Base-by-base conservation (phyloP, 176 grass and related monocot species). In the Canna indica region DNA sequence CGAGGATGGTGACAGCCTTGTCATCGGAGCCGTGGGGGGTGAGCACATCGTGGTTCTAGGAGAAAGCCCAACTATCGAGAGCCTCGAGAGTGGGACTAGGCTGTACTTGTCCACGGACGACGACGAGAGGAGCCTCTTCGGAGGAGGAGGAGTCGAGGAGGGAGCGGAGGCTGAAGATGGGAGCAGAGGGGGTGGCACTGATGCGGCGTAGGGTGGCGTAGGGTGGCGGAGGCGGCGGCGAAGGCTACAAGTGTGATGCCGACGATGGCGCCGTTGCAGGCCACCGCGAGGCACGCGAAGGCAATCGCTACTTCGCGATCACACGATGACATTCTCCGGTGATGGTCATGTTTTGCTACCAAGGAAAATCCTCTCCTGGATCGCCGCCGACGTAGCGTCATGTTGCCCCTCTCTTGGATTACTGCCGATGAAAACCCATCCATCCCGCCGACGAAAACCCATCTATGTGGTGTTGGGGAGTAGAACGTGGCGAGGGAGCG, bases 261-360 rank as follows among this genome's bases (percentile, higher is more conserved):
- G 31, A 93, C 76, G 64, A 97, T 41, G 11, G 94, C 88, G 35
- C 86, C 86, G 80, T 97, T 89, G 72, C 87, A 83, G 42, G 89
- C 75, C n/a, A 82, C 81, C 58, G 84, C 84, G 16, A 81, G 75
- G 61, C 89, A 84, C 20, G 84, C 86, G 33, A 97, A 64, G 46
- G 86, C 84, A 61, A 69, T 70, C 2, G 82, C 75, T 45, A 86
- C 79, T 45, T 92, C 84, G 26, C 82, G 78, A 72, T 97, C 82
- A 14, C 94, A 86, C 64, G 86, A 85, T 73, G 92, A 86, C 92
- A 89, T 96, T 25, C 29, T 18, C 34, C 28, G 45, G 27, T 25
- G 44, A n/a, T n/a, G n/a, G n/a, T n/a, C n/a, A n/a, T n/a, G n/a
- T n/a, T n/a, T n/a, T n/a, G n/a, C n/a, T n/a, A n/a, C n/a, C n/a